Base-by-base conservation (phyloP, 176 grass and related monocot species). In the Eleusine coracana region DNA sequence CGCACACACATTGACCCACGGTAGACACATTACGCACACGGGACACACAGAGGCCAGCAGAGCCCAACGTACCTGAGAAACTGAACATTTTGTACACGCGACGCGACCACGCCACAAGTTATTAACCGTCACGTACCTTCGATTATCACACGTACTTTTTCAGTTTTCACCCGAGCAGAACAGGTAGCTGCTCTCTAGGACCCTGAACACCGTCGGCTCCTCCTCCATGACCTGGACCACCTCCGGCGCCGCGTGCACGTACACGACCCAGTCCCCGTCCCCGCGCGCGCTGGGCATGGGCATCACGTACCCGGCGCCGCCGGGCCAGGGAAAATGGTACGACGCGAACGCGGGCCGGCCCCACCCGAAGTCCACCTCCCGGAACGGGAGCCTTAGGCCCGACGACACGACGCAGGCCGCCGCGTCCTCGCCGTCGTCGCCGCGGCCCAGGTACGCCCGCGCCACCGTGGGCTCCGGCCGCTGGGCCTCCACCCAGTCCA, bases 291-390 rank as follows among this genome's bases (percentile, higher is more conserved):
- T 86, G 15, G 92, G 89, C 83, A 94, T 94, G 74, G 92, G 92
- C 92, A 94, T 94, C 52, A 94, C 81, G 72, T 94, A 94, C 14
- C 87, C 86, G 8, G 84, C 27, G 63, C 37, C 71, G n/a, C 54
- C 52, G n/a, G 76, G 86, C 92, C 83, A 87, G 13, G 92, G 83
- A 82, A 94, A 94, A 41, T 89, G 87, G 89, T 94, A 94, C 39
- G 92, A 94, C 58, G 86, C 89, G 62, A 91, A 89, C 68, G 29
- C 87, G 3, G 86, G 76, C 46, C 28, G 76, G 7, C 92, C 92
- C 73, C 77, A 85, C 61, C 92, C 87, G 68, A 94, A 89, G 55
- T 94, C 85, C 42, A 70, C 85, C 68, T 89, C 58, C 5, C 42
- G 13, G 5, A 82, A 68, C 16, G 92, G 89, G 31, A 94, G 89